Conservation (phyloP, 176 grass and related monocot species). For the Urochloa ruziziensis region DNA sequence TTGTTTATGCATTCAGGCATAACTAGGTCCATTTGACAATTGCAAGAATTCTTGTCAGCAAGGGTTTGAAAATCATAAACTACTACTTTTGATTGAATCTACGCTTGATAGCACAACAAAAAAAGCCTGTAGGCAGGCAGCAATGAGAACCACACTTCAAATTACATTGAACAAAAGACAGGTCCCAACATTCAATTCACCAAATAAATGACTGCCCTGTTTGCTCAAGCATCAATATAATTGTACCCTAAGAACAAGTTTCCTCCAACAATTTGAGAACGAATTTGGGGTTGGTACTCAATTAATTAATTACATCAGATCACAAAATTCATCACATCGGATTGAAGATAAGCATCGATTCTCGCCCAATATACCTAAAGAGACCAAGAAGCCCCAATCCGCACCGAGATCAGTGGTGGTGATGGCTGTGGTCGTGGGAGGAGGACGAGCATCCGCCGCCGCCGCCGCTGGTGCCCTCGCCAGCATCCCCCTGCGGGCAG, state of each 20-base stretch:
- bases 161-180: neutral
- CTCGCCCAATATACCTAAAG: neutral
- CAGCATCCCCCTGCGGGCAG: constrained; percentile 3
- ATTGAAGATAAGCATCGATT: neutral
- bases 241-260: neutral
- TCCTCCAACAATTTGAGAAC: neutral
- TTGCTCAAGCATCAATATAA: neutral
- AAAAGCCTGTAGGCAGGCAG: neutral
- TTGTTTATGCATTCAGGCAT: neutral
- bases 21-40: neutral
- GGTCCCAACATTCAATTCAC: neutral
- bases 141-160: neutral
- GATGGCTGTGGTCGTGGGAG: constrained; percentile 41
- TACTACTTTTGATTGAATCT: neutral
- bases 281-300: neutral
- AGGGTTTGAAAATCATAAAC: neutral
- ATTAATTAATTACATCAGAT: constrained; percentile 7
- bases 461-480: constrained; percentile 32
- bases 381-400: neutral
- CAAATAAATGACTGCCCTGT: neutral
- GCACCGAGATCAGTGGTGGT: constrained; percentile 25
- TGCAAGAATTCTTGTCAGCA: neutral
- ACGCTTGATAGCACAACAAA: neutral
- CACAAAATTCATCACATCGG: neutral
- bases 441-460: constrained; percentile 26